phyloP scores from a whole-genome alignment of 305 asterid genomes.

The Solanum chacoense region DNA sequence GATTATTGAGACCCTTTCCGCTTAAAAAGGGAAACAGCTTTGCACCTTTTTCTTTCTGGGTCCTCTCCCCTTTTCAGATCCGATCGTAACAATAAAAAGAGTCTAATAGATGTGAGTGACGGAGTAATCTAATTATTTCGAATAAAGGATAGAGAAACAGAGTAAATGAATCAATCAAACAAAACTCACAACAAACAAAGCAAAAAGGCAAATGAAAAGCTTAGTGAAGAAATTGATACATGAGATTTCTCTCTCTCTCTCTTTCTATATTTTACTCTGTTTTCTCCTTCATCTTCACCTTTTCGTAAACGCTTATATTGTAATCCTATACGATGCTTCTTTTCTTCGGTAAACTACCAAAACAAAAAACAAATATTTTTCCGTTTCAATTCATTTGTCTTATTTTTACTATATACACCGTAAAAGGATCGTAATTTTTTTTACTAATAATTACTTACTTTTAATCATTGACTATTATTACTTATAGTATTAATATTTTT shows the following conservation, averaged over 20 bases:
- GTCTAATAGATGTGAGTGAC: constrained; percentile 8
- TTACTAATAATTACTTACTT: not conserved
- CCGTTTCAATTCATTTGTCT: not conserved
- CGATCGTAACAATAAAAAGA: constrained; percentile 45
- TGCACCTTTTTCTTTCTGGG: constrained; percentile 20
- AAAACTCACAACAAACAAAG: constrained; percentile 4
- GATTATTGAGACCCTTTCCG: constrained; percentile 21
- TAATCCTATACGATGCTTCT: not conserved
- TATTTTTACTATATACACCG: not conserved
- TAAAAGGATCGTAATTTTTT: not conserved
- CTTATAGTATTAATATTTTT: no score
- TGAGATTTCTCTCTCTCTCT: not conserved
- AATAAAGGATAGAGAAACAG: not conserved
- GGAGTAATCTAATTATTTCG: constrained; percentile 1
- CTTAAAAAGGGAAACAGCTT: constrained; percentile 26
- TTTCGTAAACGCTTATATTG: constrained; percentile 4
- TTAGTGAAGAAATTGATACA: not conserved
- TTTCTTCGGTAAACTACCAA: not conserved
- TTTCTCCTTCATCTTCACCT: not conserved
- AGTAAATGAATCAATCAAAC: not conserved
- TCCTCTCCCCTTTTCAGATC: constrained; percentile 42
- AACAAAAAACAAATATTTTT: not conserved
- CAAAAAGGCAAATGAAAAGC: constrained; percentile 2
- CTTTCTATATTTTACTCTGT: constrained; percentile 2
- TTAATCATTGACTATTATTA: not conserved